Evolutionary conservation across 345 rosid species (phyloP).

Genomic region (Eucalyptus polybractea): DNA sequence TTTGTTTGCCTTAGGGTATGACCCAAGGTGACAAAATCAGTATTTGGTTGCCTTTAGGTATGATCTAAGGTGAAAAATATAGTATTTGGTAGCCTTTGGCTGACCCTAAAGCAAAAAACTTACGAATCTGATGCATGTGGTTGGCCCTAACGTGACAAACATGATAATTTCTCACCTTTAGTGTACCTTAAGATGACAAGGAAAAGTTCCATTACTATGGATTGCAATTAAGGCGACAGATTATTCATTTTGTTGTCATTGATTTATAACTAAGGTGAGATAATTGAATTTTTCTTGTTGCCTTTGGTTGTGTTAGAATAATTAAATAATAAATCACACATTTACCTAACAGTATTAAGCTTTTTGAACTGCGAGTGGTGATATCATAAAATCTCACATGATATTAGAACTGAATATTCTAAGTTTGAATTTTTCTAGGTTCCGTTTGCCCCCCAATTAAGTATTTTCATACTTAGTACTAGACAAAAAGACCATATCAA

Average conservation of each 20-base stretch:
- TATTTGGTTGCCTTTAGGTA: neutral
- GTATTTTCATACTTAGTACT: too few relatives aligned
- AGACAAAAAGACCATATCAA: too few relatives aligned
- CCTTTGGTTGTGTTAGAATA: neutral
- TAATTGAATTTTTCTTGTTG: neutral
- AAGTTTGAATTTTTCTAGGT: too few relatives aligned
- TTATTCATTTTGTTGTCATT: neutral
- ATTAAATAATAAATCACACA: too few relatives aligned
- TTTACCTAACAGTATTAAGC: rapidly evolving
- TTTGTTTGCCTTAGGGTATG: neutral
- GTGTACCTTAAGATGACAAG: neutral
- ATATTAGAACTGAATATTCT: rapidly evolving
- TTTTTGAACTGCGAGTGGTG: rapidly evolving
- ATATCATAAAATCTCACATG: too few relatives aligned
- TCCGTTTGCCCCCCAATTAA: too few relatives aligned
- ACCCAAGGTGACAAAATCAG: neutral
- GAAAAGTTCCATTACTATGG: neutral
- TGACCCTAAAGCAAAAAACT: neutral
- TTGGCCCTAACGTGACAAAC: neutral
- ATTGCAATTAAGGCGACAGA: neutral
- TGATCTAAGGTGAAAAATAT: neutral
- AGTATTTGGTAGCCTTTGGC: neutral
- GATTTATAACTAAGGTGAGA: neutral
- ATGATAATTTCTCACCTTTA: neutral
- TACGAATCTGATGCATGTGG: neutral